phyloP scores from a whole-genome alignment of 306 rosid genomes.

The Cucumis melo region DNA sequence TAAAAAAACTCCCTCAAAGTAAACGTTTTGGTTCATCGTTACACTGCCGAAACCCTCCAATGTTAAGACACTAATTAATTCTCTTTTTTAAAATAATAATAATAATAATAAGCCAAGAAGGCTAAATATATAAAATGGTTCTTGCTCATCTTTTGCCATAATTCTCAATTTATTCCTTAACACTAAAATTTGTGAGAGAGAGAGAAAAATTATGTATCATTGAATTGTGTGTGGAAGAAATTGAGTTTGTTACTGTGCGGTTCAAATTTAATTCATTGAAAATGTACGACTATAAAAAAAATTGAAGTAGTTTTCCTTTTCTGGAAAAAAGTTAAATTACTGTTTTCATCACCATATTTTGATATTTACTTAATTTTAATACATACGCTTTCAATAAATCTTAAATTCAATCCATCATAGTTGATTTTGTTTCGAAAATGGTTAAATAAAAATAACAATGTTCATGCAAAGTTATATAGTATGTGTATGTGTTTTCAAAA shows the following conservation, averaged over 20 bases:
- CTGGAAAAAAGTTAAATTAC: not conserved
- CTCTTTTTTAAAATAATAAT: too few relatives aligned
- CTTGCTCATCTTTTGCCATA: not conserved
- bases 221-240: not conserved
- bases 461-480: too few relatives aligned
- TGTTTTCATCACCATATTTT: too few relatives aligned
- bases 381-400: too few relatives aligned
- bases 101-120: not conserved
- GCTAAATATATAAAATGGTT: not conserved
- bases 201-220: not conserved
- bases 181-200: too few relatives aligned
- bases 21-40: slow-evolving; percentile 54
- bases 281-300: too few relatives aligned
- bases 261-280: not conserved
- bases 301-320: too few relatives aligned
- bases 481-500: too few relatives aligned
- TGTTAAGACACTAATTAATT: not conserved
- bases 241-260: not conserved
- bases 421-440: too few relatives aligned
- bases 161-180: not conserved
- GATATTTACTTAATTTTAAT: too few relatives aligned
- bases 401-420: too few relatives aligned
- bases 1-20: slow-evolving; percentile 48
- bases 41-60: slow-evolving; percentile 18
- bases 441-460: too few relatives aligned